Conservation (phyloP, 768 basidiomycete species). For the Pulveroboletus frians region DNA sequence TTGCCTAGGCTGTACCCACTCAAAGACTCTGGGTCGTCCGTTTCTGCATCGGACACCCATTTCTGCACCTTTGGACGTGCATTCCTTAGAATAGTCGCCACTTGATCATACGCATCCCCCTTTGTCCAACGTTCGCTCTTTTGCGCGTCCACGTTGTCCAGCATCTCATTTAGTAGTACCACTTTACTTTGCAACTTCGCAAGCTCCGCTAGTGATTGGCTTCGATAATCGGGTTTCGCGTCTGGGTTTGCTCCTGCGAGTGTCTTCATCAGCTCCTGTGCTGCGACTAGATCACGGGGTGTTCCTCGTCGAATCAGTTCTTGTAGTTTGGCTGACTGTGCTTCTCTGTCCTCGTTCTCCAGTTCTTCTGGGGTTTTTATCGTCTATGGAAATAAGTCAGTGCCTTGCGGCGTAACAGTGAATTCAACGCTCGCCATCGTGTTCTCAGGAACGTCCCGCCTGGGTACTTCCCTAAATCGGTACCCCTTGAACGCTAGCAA, state of each 20-base stretch:
- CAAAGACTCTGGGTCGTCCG: slow-evolving; percentile 84
- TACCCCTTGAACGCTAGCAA: slow-evolving; percentile 91
- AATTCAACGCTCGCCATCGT: slow-evolving; percentile 17
- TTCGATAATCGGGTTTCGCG: slow-evolving; percentile 88
- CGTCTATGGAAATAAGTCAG: slow-evolving; percentile 45
- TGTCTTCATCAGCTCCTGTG: slow-evolving; percentile 96
- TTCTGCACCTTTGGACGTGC: slow-evolving; percentile 95
- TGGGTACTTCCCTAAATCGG: slow-evolving; percentile 56
- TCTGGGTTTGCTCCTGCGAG: slow-evolving; percentile 95
- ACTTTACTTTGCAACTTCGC: slow-evolving; percentile 95
- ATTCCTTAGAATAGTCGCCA: slow-evolving; percentile 70
- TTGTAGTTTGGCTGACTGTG: slow-evolving; percentile 96
- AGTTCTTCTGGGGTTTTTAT: slow-evolving; percentile 95
- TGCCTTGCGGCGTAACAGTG: not conserved
- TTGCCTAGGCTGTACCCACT: slow-evolving; percentile 42
- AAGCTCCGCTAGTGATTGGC: slow-evolving; percentile 83
- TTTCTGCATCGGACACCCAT: slow-evolving; percentile 93
- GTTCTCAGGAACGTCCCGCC: slow-evolving; percentile 14
- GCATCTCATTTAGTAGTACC: slow-evolving; percentile 92
- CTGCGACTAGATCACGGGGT: slow-evolving; percentile 89
- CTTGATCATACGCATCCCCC: slow-evolving; percentile 97
- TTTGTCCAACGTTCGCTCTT: slow-evolving; percentile 74
- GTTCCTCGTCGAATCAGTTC: slow-evolving; percentile 95
- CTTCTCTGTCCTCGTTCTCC: slow-evolving; percentile 90
- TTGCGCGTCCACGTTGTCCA: slow-evolving; percentile 78